Evolutionary conservation across 495 filamentous ascomycete species (phyloP).

Genomic region (Penicillium soppii): DNA sequence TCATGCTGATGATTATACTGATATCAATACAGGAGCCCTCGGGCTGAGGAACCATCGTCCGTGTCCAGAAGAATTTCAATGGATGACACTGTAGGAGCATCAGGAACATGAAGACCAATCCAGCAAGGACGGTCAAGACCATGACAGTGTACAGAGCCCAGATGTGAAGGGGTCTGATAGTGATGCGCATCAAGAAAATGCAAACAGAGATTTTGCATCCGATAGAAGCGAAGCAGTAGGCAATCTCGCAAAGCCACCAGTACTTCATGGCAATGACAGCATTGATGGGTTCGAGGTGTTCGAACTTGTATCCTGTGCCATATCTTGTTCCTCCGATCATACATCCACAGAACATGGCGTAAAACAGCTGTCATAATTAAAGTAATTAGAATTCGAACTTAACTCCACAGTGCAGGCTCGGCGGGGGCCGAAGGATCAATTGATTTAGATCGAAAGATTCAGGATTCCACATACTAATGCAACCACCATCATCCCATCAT

Average conservation of each 20-base stretch:
- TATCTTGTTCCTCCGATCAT: slow-evolving; percentile 41
- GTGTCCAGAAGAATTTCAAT: slow-evolving; percentile 41
- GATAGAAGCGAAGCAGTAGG: slow-evolving; percentile 43
- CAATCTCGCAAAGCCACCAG: slow-evolving; percentile 45
- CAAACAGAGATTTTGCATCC: slow-evolving; percentile 44
- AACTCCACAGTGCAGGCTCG: neutral
- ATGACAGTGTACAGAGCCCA: slow-evolving; percentile 41
- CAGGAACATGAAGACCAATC: slow-evolving; percentile 40
- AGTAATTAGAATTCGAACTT: neutral
- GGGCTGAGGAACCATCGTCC: slow-evolving; percentile 25
- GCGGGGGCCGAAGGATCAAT: neutral
- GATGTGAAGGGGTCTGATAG: slow-evolving; percentile 31
- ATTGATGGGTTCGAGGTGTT: slow-evolving; percentile 18
- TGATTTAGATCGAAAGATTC: neutral
- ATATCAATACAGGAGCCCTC: slow-evolving; percentile 38
- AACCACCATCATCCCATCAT: slow-evolving; percentile 42
- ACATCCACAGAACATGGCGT: slow-evolving; percentile 37
- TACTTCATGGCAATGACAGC: slow-evolving; percentile 40
- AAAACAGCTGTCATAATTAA: slow-evolving; percentile 23
- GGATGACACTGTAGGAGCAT: slow-evolving; percentile 47
- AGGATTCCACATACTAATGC: slow-evolving; percentile 27
- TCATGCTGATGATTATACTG: slow-evolving; percentile 38
- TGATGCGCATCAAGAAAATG: slow-evolving; percentile 49
- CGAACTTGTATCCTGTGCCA: slow-evolving; percentile 35
- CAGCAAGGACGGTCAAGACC: slow-evolving; percentile 31